phyloP scores from a whole-genome alignment of 2,329 filamentous ascomycete genomes.

The Epicoccum nigrum region DNA sequence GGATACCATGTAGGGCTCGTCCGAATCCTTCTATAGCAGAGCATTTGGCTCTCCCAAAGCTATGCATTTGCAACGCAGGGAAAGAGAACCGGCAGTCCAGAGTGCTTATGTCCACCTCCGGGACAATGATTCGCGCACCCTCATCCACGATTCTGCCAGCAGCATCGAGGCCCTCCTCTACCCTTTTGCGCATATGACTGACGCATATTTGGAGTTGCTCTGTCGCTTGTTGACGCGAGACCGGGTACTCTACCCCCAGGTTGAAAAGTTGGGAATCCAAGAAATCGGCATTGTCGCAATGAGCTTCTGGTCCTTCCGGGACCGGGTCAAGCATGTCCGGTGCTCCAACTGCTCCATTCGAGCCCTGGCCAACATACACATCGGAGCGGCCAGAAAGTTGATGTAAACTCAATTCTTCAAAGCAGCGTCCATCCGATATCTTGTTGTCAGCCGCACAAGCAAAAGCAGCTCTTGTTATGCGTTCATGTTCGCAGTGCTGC shows the following conservation, averaged over 20 bases:
- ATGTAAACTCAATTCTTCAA: slow-evolving; percentile 28
- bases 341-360: slow-evolving; percentile 33
- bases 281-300: slow-evolving; percentile 37
- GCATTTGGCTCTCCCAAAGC: slow-evolving; percentile 25
- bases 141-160: slow-evolving; percentile 30
- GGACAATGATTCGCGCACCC: slow-evolving; percentile 21
- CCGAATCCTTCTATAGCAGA: slow-evolving; percentile 29
- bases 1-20: slow-evolving; percentile 26
- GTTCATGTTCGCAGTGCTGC: slow-evolving; percentile 36
- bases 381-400: slow-evolving; percentile 30
- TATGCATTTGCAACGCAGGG: slow-evolving; percentile 28
- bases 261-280: slow-evolving; percentile 23
- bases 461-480: slow-evolving; percentile 31
- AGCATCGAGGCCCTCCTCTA: slow-evolving; percentile 27
- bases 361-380: slow-evolving; percentile 27
- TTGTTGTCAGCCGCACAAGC: slow-evolving; percentile 18
- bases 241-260: slow-evolving; percentile 25
- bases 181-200: slow-evolving; percentile 25
- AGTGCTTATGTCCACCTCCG: slow-evolving; percentile 25
- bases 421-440: slow-evolving; percentile 30
- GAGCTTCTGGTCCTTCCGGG: slow-evolving; percentile 33
- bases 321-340: slow-evolving; percentile 33
- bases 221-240: slow-evolving; percentile 27
- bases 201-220: slow-evolving; percentile 27
- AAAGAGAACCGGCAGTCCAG: slow-evolving; percentile 31